Conservation (phyloP, 2,329 filamentous ascomycete genomes). For the Aspergillus versicolor region DNA sequence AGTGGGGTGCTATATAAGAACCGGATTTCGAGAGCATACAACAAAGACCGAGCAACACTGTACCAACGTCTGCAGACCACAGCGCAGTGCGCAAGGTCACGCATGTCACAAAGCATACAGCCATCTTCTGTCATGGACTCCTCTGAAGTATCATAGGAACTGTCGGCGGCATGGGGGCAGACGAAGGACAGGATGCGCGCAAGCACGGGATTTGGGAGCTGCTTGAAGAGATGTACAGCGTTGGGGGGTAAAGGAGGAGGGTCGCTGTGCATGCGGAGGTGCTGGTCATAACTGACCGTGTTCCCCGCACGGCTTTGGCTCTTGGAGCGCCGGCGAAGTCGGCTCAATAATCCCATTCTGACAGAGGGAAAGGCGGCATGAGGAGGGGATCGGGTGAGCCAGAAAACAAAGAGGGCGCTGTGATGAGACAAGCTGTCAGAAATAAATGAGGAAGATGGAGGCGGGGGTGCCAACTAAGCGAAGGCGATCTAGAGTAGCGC, state of each 20-base stretch:
- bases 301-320: slow-evolving; percentile 28
- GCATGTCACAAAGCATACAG: slow-evolving; percentile 91
- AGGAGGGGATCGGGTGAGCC: background rate
- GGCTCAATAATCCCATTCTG: slow-evolving; percentile 34
- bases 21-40: slow-evolving; percentile 50
- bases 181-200: slow-evolving; percentile 76
- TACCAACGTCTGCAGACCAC: slow-evolving; percentile 74
- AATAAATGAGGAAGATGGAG: slow-evolving; percentile 9
- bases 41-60: slow-evolving; percentile 52
- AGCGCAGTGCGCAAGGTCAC: slow-evolving; percentile 79
- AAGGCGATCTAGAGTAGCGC: slow-evolving; percentile 1
- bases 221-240: slow-evolving; percentile 42
- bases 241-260: slow-evolving; percentile 20
- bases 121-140: slow-evolving; percentile 73
- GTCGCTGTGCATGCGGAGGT: slow-evolving; percentile 20
- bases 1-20: slow-evolving; percentile 7
- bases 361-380: background rate
- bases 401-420: background rate
- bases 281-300: slow-evolving; percentile 22
- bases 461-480: slow-evolving; percentile 11
- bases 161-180: slow-evolving; percentile 78
- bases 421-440: slow-evolving; percentile 5
- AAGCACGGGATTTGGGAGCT: slow-evolving; percentile 68
- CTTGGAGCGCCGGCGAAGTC: slow-evolving; percentile 29
- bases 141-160: slow-evolving; percentile 79